These are phyloP conservation scores for Ceratobasidium sp. DNA, from an alignment of 1,284 basidiomycete genomes.

Conservation along the genomic window DNA sequence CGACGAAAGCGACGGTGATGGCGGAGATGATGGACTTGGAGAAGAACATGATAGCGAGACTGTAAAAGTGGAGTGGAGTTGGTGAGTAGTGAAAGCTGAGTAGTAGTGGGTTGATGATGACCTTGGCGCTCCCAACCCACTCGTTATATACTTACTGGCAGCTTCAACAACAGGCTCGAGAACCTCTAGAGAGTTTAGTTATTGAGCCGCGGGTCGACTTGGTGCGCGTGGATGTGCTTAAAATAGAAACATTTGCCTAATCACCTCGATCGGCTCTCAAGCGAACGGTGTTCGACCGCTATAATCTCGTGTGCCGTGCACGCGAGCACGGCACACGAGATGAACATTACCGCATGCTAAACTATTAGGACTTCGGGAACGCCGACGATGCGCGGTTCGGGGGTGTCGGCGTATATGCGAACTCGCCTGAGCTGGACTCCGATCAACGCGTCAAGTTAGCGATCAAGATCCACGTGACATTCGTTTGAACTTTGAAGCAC, in stretches of 20 bases:
- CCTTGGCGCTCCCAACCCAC: background rate
- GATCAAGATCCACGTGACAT: background rate
- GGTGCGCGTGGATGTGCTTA: background rate
- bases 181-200: background rate
- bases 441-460: background rate
- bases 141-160: background rate
- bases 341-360: background rate
- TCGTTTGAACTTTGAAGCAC: background rate
- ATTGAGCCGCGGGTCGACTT: background rate
- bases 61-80: background rate
- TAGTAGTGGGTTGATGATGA: background rate
- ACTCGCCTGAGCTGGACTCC: conserved; percentile 10
- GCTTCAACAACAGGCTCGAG: no score
- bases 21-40: conserved; percentile 15
- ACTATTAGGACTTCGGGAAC: background rate
- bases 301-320: background rate
- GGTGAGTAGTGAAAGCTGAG: background rate
- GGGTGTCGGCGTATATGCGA: conserved; percentile 3
- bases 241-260: background rate
- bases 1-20: conserved; percentile 15
- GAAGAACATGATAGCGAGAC: background rate
- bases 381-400: background rate
- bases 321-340: background rate
- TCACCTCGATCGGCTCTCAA: conserved; percentile 21
- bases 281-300: conserved; percentile 6